Evolutionary conservation across 176 grass and related monocot species (phyloP).

Genomic region (Alopecurus myosuroides): DNA sequence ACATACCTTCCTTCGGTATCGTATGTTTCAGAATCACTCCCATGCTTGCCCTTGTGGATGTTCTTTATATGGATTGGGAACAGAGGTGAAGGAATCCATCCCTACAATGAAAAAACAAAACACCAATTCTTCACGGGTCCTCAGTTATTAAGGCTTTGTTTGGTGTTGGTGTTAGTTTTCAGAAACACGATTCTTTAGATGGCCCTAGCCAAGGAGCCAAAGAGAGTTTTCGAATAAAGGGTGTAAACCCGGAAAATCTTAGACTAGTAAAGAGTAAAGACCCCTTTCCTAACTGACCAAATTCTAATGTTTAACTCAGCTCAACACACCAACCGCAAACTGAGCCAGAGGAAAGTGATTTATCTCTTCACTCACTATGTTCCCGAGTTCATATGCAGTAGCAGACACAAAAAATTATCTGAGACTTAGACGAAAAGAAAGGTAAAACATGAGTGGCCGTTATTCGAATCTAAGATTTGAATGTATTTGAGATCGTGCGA

Average conservation of each 20-base stretch:
- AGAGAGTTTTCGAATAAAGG: not conserved
- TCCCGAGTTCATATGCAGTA: not conserved
- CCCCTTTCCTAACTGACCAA: not conserved
- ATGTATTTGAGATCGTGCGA: not conserved
- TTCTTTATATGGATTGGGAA: constrained; percentile 56
- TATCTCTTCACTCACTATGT: not conserved
- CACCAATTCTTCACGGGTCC: not conserved
- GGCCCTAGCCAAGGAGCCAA: too few species aligned
- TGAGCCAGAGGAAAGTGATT: not conserved
- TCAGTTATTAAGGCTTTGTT: not conserved
- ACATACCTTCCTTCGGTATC: constrained; percentile 69
- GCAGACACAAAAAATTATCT: not conserved
- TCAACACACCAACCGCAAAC: not conserved
- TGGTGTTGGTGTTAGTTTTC: too few species aligned
- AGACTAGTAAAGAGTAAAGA: not conserved
- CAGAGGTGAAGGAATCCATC: constrained; percentile 54
- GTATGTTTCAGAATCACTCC: constrained; percentile 58
- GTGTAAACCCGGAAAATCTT: not conserved
- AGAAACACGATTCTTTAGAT: too few species aligned
- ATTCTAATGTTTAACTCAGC: not conserved
- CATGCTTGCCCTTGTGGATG: constrained; percentile 71
- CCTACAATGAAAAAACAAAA: constrained; percentile 18
- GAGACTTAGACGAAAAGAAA: not conserved
- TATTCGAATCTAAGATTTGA: too few species aligned
- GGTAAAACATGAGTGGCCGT: not conserved